A percentile compares a stretch with the other conserved stretches of the same genome.
Conservation (phyloP, 1,284 basidiomycete genomes). For the Cutaneotrichosporon sp. region DNA sequence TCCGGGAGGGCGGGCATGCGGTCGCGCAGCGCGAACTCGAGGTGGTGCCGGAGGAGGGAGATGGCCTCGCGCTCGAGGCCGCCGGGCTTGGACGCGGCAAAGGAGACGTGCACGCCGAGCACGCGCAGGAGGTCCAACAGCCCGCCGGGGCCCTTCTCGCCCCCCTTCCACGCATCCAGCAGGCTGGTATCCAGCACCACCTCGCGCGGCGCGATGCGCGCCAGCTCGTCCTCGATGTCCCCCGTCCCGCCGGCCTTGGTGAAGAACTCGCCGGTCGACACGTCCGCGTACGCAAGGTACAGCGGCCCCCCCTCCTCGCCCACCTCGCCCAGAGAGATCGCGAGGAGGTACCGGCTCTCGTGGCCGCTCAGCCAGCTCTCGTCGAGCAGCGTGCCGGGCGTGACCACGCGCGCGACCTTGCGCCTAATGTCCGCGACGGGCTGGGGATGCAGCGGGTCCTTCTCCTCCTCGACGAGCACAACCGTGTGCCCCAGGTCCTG, state of each 20-base stretch:
- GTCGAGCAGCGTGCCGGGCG: constrained; percentile 88
- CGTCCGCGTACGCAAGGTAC: constrained; percentile 81
- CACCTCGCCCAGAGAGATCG: constrained; percentile 57
- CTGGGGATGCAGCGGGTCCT: constrained; percentile 15
- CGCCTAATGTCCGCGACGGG: constrained; percentile 50
- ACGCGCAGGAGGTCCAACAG: constrained; percentile 32
- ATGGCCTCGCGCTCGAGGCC: constrained; percentile 58
- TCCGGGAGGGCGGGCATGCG: constrained; percentile 66
- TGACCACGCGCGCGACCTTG: constrained; percentile 79
- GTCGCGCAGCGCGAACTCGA: constrained; percentile 72
- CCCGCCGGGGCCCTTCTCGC: constrained; percentile 5
- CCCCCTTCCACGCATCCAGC: constrained; percentile 37
- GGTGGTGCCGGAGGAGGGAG: constrained; percentile 66
- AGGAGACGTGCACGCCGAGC: constrained; percentile 44
- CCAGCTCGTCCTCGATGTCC: constrained; percentile 76
- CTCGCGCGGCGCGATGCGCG: constrained; percentile 77
- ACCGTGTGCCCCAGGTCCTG: constrained; percentile 79
- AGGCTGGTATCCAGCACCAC: constrained; percentile 68
- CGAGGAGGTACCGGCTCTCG: constrained; percentile 85
- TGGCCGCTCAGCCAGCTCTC: constrained; percentile 80
- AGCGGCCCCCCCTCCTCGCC: constrained; percentile 15
- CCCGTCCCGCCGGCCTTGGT: constrained; percentile 64
- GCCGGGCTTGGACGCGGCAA: constrained; percentile 40
- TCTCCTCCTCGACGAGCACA: constrained; percentile 89
- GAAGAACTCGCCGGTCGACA: constrained; percentile 94